Evolutionary conservation across 805 yeast species (phyloP).

Genomic region (Candida schatavii): DNA sequence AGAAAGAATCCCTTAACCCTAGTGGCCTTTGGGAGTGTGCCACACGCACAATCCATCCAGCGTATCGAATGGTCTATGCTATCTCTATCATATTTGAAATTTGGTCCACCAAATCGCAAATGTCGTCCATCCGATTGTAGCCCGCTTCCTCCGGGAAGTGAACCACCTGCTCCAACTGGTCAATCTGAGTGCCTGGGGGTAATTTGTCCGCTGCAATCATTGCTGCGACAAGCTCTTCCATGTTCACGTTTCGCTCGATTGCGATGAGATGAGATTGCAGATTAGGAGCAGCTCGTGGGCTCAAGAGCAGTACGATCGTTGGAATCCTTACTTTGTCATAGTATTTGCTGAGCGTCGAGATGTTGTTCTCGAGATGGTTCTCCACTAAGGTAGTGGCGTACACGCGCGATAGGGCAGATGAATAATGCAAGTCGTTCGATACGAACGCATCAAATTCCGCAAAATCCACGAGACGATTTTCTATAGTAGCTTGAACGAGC

Average conservation of each 20-base stretch:
- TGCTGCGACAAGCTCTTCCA: conserved; percentile 26
- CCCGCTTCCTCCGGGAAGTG: conserved; percentile 13
- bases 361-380: conserved; percentile 30
- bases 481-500: conserved; percentile 9
- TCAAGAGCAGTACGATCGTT: conserved; percentile 11
- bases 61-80: no score
- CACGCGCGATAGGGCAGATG: conserved; percentile 3
- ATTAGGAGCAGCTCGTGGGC: not conserved
- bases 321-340: conserved; percentile 23
- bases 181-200: conserved; percentile 27
- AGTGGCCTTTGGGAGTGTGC: no score
- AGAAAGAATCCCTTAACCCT: no score
- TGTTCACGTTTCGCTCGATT: conserved; percentile 11
- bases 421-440: conserved; percentile 6
- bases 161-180: conserved; percentile 28
- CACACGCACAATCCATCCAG: no score
- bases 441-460: conserved; percentile 12
- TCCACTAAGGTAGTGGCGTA: conserved; percentile 5
- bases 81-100: conserved; percentile 8
- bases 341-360: conserved; percentile 27
- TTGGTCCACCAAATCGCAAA: conserved; percentile 25
- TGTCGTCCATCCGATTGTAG: conserved; percentile 21
- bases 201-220: conserved; percentile 36
- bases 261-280: no score
- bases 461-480: conserved; percentile 15